Percentiles rank a stretch among this genome's conserved stretches.
Evolutionary conservation across 1,284 basidiomycete genomes (phyloP).

Genomic region (Bjerkandera adusta): DNA sequence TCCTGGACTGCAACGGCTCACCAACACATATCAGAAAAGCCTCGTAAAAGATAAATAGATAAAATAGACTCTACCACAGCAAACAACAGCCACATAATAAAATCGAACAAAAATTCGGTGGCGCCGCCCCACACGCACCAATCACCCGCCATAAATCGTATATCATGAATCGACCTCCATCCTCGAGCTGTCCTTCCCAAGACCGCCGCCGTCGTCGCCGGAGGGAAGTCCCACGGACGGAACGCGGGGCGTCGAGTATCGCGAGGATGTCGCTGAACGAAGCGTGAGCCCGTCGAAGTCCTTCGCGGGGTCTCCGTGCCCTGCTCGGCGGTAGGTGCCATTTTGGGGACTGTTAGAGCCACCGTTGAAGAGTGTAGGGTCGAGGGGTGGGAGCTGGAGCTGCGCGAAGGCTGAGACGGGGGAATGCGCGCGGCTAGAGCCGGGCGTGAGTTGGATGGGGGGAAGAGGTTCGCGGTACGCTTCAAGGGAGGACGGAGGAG

Average conservation of each 20-base stretch:
- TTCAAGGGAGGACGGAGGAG: slow-evolving; percentile 17
- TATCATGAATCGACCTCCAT: slow-evolving; percentile 10
- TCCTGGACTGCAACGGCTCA: too few relatives aligned
- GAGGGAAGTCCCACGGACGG: slow-evolving; percentile 20
- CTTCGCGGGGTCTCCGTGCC: slow-evolving; percentile 17
- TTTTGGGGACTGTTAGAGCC: background rate
- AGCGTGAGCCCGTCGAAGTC: slow-evolving; percentile 27
- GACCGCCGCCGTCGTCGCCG: slow-evolving; percentile 19
- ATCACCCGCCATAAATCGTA: too few relatives aligned
- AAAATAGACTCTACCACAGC: too few relatives aligned
- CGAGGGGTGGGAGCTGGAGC: slow-evolving; percentile 21
- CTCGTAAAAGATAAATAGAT: too few relatives aligned
- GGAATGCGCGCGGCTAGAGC: slow-evolving; percentile 20
- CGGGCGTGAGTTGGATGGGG: slow-evolving; percentile 17
- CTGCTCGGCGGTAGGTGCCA: slow-evolving; percentile 14
- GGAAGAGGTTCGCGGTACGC: slow-evolving; percentile 19
- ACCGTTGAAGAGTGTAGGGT: slow-evolving; percentile 20
- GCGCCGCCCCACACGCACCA: too few relatives aligned
- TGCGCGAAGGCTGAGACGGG: slow-evolving; percentile 23
- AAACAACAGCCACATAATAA: too few relatives aligned
- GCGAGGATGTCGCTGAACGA: slow-evolving; percentile 7
- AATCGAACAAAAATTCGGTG: too few relatives aligned
- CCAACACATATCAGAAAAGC: too few relatives aligned
- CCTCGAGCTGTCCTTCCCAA: background rate
- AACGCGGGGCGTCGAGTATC: slow-evolving; percentile 26